Evolutionary conservation across 495 filamentous ascomycete genomes (phyloP), one percentile per base, ranked within the genome.

Genomic region (Cercophora scortea): DNA sequence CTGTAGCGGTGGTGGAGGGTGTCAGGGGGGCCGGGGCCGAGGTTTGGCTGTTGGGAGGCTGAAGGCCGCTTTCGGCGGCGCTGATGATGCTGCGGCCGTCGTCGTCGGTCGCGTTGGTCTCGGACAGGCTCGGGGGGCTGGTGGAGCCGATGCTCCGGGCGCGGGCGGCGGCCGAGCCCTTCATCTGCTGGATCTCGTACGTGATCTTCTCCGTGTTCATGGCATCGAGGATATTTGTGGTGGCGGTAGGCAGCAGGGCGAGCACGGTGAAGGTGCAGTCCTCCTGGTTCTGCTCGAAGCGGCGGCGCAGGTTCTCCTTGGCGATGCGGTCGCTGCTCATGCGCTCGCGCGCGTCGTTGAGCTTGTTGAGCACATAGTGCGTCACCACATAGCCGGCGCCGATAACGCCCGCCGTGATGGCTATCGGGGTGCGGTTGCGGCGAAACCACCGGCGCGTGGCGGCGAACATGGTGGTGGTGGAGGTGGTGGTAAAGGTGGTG

Each of bases 201-300:
- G 90, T 88, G 50, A 94, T 85, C 50, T 85, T 80, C 67, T 97
- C 93, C 19, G 95, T 93, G 18, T 92, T 88, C 53, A 96, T 77
- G 13, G 85, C 86, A 53, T 89, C 84, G 53, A 96, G 72, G 54
- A 98, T 89, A 61, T 95, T 87, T 52, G 92, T 82, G 8, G 89
- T 89, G 6, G 89, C 88, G 34, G 90, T 93, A 2, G 94, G 94
- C 10, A 98, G 77, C 48, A 98, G 77, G n/a, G 89, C 93, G 13
- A 96, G 84, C 19, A 97, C 89, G n/a, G 93, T 98, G 67, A 89
- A 95, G 44, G 90, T 95, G 68, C 93, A 98, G 69, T 97, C 94
- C 65, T 95, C 92, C 60, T 98, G 93, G 63, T 98, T 97, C 67
- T 97, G 93, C 66, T 96, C 88, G 74, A 98, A 98, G 58, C 93